Evolutionary conservation across 148 eudicot genomes (phyloP).

Genomic region (Chenopodium suecicum): DNA sequence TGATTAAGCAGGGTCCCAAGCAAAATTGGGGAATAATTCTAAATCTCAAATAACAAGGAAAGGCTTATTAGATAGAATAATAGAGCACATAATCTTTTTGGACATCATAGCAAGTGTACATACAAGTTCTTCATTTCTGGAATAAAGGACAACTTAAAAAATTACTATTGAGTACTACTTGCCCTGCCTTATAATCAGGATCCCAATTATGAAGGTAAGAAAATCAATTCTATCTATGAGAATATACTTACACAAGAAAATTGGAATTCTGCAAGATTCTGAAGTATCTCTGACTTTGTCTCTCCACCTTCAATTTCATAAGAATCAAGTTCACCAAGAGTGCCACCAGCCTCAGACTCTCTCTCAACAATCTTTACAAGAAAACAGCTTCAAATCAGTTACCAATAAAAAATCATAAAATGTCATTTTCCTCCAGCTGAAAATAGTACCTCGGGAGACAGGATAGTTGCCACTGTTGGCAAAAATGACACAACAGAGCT

Average conservation of each 20-base stretch:
- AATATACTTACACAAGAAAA: constrained; percentile 77
- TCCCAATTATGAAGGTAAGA: not conserved
- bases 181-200: not conserved
- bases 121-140: not conserved
- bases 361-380: constrained; percentile 67
- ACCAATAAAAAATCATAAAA: not conserved
- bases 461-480: constrained; percentile 75
- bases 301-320: constrained; percentile 96
- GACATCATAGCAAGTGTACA: not conserved
- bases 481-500: constrained; percentile 78
- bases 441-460: constrained; percentile 79
- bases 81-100: not conserved
- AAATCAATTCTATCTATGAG: not conserved
- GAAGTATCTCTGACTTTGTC: constrained; percentile 83
- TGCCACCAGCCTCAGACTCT: constrained; percentile 85
- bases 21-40: not conserved
- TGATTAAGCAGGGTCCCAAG: constrained; percentile 1
- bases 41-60: not conserved
- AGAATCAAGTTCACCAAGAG: constrained; percentile 71
- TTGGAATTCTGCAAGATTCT: constrained; percentile 82
- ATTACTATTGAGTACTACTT: not conserved
- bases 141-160: not conserved
- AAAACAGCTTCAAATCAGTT: constrained; percentile 11
- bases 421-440: not conserved
- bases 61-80: not conserved